phyloP scores from a whole-genome alignment of 2,329 filamentous ascomycete genomes.

The Diaporthe ampelina region DNA sequence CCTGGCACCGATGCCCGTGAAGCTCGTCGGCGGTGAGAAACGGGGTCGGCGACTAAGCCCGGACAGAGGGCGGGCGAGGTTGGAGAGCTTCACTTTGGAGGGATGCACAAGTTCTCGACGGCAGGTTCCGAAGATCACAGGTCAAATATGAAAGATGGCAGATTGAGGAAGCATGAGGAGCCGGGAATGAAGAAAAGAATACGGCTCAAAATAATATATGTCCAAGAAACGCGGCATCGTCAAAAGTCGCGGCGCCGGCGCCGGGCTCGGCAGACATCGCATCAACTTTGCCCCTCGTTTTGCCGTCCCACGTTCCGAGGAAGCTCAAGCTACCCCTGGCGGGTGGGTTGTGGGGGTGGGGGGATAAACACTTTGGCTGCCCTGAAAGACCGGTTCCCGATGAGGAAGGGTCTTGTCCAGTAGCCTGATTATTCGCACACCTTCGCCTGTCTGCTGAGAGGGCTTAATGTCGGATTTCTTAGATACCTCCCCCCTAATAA shows the following conservation, averaged over 20 bases:
- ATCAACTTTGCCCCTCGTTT: constrained; percentile 32
- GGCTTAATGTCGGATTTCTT: too few species aligned
- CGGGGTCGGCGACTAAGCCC: constrained; percentile 45
- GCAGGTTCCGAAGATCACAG: too few species aligned
- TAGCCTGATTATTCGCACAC: too few species aligned
- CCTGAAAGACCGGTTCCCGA: too few species aligned
- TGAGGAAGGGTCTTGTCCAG: too few species aligned
- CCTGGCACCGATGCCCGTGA: background rate
- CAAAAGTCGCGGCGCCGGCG: constrained; percentile 22
- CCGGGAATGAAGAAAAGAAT: too few species aligned
- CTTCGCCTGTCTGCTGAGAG: too few species aligned
- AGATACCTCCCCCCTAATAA: too few species aligned
- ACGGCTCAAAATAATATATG: background rate
- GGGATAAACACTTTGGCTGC: constrained; percentile 29
- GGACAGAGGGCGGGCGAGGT: constrained; percentile 34
- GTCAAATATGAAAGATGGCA: background rate
- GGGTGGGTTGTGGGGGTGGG: constrained; percentile 18
- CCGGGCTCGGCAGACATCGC: constrained; percentile 17
- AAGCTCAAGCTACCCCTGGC: constrained; percentile 18
- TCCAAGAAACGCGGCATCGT: constrained; percentile 1
- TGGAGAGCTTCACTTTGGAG: constrained; percentile 34
- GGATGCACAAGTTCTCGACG: background rate
- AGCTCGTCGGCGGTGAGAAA: constrained; percentile 17
- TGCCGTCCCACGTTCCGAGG: constrained; percentile 16
- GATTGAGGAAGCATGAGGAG: too few species aligned